Base-by-base conservation (phyloP, 2,329 filamentous ascomycete species). In the Cladophialophora immunda region DNA sequence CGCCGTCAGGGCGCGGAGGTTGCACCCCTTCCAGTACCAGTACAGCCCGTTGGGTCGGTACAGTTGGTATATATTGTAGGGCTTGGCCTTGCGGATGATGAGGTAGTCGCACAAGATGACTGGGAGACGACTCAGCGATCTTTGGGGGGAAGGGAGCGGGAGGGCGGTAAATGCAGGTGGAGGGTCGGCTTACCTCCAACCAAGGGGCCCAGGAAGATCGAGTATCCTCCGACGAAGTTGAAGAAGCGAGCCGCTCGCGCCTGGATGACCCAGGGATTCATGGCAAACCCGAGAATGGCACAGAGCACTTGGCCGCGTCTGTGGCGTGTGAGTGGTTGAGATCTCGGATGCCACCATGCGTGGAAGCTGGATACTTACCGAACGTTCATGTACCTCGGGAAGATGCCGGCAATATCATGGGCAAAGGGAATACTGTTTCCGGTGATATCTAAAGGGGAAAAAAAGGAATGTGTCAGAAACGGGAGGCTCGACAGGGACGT, bases 1-100 rank as follows among this genome's bases (percentile, higher is more conserved):
- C 0, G 87, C 85, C 1, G 83, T 76, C 1, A 86, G 77, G 11
- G 87, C 87, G 15, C 87, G 82, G 85, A 85, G 89, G 70, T 90
- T 90, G 53, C 81, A 78, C 1, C 86, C 85, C 36, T 71, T 74
- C 47, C 38, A 61, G 75, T 89, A 90, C 9, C 83, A 77, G 60
- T 87, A 87, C 13, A 81, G 81, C 6, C 81, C 76, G 29, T 50
- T 36, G 0, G 81, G 82, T 53, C 84, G 80, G 70, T 87, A 87
- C 13, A 87, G 72, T 57, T 81, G 87, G 55, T 81, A 81, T 1
- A 79, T 81, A 75, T 84, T 82, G 72, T 85, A 84, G 73, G 62
- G 62, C 27, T 38, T 47, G 6, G 62, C 58, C 41, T 65, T 64
- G 29, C 57, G 79, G 84, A 70, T 56, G 52, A 62, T 29, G 3